A percentile compares a stretch with the other conserved stretches of the same genome.
Conservation (phyloP, 1,284 basidiomycete genomes). For the Phellopilus nigrolimitatus region DNA sequence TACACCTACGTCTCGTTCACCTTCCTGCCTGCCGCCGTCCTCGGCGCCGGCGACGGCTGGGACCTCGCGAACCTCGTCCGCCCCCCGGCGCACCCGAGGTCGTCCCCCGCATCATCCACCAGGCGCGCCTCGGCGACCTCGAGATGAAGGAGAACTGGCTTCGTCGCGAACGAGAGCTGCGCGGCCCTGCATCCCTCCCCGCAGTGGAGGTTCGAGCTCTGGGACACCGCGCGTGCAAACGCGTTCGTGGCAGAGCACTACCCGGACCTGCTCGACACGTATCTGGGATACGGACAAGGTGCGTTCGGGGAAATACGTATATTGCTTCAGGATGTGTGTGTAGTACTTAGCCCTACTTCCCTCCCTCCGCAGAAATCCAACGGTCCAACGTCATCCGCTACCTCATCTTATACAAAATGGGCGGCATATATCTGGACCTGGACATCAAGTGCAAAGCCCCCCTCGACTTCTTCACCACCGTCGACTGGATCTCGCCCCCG, state of each 20-base stretch:
- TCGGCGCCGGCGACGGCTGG: conserved; percentile 6
- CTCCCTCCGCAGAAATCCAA: conserved; percentile 3
- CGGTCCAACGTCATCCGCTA: conserved; percentile 14
- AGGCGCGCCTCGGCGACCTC: conserved; percentile 11
- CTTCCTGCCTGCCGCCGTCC: conserved; percentile 5
- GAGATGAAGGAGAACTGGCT: conserved; percentile 7
- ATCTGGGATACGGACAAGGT: conserved; percentile 13
- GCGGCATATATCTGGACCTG: conserved; percentile 8
- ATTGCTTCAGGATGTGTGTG: background rate
- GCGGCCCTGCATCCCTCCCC: background rate
- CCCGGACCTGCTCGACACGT: conserved; percentile 6
- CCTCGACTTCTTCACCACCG: conserved; percentile 10
- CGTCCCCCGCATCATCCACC: conserved; percentile 12
- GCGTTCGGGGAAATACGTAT: background rate
- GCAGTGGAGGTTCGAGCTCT: conserved; percentile 10
- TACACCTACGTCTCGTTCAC: conserved; percentile 12
- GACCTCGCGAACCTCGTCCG: conserved; percentile 8
- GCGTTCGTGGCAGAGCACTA: conserved; percentile 9
- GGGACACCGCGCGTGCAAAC: conserved; percentile 8
- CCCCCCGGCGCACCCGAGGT: conserved; percentile 9
- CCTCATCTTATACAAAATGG: conserved; percentile 9
- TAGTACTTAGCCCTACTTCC: background rate
- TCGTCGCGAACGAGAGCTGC: conserved; percentile 7
- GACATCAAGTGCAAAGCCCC: conserved; percentile 11
- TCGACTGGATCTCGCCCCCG: conserved; percentile 12